Percentiles rank a stretch among this genome's conserved stretches.
phyloP scores from a whole-genome alignment of 164 flowering plant genomes.

The Vitis rupestris region DNA sequence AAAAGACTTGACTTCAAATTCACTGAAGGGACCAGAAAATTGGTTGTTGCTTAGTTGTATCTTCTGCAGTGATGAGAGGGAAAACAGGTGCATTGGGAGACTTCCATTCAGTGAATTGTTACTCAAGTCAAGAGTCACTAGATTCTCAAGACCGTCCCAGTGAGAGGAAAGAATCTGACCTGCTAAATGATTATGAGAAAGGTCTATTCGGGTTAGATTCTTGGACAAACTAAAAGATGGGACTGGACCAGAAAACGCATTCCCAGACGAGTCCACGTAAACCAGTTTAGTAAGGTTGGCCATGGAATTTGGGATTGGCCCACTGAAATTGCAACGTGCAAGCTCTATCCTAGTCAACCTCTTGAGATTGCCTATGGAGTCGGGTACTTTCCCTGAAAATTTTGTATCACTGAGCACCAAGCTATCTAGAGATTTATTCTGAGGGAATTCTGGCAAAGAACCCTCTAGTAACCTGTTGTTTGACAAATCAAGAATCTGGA shows the following conservation, averaged over 20 bases:
- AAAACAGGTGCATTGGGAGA: no score
- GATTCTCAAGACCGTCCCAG: not conserved
- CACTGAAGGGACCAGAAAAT: no score
- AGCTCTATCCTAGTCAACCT: no score
- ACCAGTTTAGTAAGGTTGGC: constrained; percentile 18
- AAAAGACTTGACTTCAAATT: no score
- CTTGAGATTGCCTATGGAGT: no score
- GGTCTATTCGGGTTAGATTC: constrained; percentile 16
- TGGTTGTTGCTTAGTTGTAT: no score
- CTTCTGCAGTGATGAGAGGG: no score
- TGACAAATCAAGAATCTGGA: no score
- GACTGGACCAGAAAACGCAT: no score
- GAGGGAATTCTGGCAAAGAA: constrained; percentile 9
- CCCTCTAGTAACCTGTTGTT: not conserved
- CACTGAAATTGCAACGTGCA: no score
- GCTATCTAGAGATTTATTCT: constrained; percentile 2
- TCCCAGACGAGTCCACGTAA: not conserved
- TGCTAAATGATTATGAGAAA: constrained; percentile 15
- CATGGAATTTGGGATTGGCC: constrained; percentile 15
- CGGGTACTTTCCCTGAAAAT: not conserved
- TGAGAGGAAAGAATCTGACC: constrained; percentile 19
- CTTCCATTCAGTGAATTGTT: no score
- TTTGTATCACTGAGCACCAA: constrained; percentile 5
- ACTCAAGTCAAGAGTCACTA: not conserved
- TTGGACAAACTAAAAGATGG: not conserved